Evolutionary conservation across 805 yeast species (phyloP).

Genomic region (Metschnikowia colocasiae): DNA sequence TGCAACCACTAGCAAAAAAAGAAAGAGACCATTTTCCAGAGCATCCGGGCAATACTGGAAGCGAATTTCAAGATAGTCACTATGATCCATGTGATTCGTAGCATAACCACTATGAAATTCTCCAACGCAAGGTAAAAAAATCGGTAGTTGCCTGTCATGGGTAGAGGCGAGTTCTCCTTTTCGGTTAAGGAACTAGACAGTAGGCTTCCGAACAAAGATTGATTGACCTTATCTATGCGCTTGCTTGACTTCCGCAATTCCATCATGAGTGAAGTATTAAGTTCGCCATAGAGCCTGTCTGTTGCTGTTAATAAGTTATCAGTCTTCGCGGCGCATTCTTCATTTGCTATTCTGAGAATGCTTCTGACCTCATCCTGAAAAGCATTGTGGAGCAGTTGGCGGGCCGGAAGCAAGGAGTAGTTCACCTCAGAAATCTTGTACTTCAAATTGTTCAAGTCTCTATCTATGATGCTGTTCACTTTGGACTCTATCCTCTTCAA

Average conservation of each 20-base stretch:
- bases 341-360: constrained; percentile 35
- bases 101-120: constrained; percentile 46
- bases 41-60: constrained; percentile 20
- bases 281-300: constrained; percentile 68
- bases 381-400: constrained; percentile 31
- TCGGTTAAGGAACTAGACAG: constrained; percentile 13
- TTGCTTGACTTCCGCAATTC: constrained; percentile 55
- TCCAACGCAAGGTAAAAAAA: constrained; percentile 46
- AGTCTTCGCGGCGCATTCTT: constrained; percentile 48
- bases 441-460: constrained; percentile 7
- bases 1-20: constrained; percentile 4
- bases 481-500: constrained; percentile 3
- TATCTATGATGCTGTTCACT: constrained; percentile 6
- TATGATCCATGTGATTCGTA: constrained; percentile 56
- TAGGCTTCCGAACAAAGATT: constrained; percentile 28
- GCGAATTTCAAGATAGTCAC: constrained; percentile 45
- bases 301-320: constrained; percentile 60
- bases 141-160: constrained; percentile 33
- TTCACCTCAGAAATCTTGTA: constrained; percentile 23
- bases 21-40: constrained; percentile 6
- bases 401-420: constrained; percentile 33
- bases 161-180: constrained; percentile 20
- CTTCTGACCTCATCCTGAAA: constrained; percentile 35
- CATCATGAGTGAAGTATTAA: constrained; percentile 65
- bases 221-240: constrained; percentile 40